Base-by-base conservation (phyloP, 306 rosid genomes). In the Vicia faba region DNA sequence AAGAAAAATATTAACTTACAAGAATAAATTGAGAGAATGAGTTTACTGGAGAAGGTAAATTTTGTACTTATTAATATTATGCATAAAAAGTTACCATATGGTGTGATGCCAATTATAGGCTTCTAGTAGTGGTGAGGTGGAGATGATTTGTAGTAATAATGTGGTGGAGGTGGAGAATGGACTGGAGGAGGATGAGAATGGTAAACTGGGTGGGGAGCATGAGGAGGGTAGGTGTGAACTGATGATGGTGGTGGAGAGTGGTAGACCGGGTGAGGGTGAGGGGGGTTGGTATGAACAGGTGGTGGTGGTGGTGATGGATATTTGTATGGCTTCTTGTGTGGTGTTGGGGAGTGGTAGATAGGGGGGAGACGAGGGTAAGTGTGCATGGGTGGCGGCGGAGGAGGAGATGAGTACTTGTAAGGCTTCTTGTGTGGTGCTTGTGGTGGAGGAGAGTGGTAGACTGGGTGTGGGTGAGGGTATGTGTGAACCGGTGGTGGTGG, bases 111-210 rank as follows among this genome's bases (percentile, higher is more conserved):
- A 64, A 40, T 19, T 9, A 41, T 11, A 41, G 7, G 53, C 28
- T 46, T 81, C 90, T 87, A 87, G 86, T 76, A 14, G 65, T 84
- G 85, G 80, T 82, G 29, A 25, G 95, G 90, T 14, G 95, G 95
- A 71, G 95, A 81, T 29, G 85, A 87, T 23, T 84, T 38, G 29
- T 87, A 66, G 35, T 80, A 19, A 49, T 85, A 69, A 28, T 82
- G 86, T 31, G 88, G 91, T 61, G 91, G 88, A 29, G 83, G 79
- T 16, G 82, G 80, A 46, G 77, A 69, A 74, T 82, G 71, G 9
- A 66, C 74, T 2, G 83, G 84, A 26, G 82, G 81, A 29, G 81
- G 81, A 20, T 72, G 70, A 16, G 80, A 69, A 38, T 75, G 75
- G 75, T 61, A 74, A 0, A 50, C 48, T 67, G 79, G 79, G 79